A percentile compares a stretch with the other conserved stretches of the same genome.
phyloP scores from a whole-genome alignment of 148 eudicot genomes.

The Persicaria tinctoria region DNA sequence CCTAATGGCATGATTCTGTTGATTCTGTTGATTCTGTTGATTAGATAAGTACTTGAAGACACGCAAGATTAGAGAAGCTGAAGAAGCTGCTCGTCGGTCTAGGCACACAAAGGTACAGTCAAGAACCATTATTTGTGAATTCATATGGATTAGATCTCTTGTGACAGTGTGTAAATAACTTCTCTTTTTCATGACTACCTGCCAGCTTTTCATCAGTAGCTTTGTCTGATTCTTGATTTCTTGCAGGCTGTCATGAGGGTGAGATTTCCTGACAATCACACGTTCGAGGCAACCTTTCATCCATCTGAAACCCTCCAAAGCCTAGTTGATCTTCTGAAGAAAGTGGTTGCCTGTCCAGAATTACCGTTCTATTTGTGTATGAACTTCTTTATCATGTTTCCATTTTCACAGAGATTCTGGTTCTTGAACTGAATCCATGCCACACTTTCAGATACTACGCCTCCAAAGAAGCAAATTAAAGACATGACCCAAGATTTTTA shows the following conservation, averaged over 20 bases:
- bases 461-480: constrained; percentile 75
- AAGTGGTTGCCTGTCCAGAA: constrained; percentile 63
- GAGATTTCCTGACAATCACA: constrained; percentile 71
- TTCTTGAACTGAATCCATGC: background rate
- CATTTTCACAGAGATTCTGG: background rate
- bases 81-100: constrained; percentile 67
- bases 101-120: constrained; percentile 48
- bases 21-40: background rate
- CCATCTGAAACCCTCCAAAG: constrained; percentile 76
- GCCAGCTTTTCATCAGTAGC: background rate
- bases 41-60: constrained; percentile 77
- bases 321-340: constrained; percentile 59
- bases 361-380: constrained; percentile 67
- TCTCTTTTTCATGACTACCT: constrained; percentile 1
- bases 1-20: background rate
- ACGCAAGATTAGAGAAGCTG: constrained; percentile 72
- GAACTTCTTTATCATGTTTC: constrained; percentile 1
- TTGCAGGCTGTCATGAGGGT: constrained; percentile 64
- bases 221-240: background rate
- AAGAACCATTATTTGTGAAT: background rate
- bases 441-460: constrained; percentile 46
- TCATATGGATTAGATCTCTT: background rate
- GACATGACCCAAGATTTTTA: constrained; percentile 67
- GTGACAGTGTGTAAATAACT: too few relatives aligned
- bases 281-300: constrained; percentile 76